Conservation (phyloP, 139 green algal genomes). For the Micromonas commoda region DNA sequence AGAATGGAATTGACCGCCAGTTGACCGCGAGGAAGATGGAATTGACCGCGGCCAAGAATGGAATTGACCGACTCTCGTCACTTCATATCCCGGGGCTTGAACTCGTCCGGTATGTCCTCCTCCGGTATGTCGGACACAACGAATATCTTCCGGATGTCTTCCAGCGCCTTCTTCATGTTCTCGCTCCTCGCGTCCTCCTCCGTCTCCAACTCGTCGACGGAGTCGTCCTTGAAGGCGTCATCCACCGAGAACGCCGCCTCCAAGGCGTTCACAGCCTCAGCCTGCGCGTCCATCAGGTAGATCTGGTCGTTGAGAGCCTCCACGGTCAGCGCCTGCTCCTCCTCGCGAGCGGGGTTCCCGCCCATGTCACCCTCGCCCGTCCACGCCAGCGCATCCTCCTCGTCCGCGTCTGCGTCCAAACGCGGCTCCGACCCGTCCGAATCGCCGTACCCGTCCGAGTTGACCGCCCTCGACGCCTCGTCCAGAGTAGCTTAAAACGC, state of each 20-base stretch:
- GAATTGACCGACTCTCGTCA: no score
- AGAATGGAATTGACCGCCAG: no score
- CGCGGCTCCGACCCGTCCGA: no score
- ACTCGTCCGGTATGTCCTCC: no score
- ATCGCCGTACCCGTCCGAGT: not conserved
- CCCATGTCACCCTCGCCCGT: not conserved
- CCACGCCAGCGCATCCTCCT: not conserved
- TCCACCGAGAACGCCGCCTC: not conserved
- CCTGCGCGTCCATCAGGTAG: constrained; percentile 9
- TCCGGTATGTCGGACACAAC: not conserved
- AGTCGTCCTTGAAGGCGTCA: not conserved
- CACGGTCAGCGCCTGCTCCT: not conserved
- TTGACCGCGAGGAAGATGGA: no score
- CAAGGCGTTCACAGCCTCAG: not conserved
- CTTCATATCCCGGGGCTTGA: no score
- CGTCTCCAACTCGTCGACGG: not conserved
- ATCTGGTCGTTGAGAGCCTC: not conserved
- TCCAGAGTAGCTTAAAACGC: no score
- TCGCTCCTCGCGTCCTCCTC: not conserved
- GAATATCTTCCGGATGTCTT: not conserved
- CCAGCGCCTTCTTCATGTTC: not conserved
- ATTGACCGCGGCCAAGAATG: no score
- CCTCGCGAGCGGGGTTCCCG: no score
- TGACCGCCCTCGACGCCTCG: not conserved
- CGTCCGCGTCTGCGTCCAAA: no score